Percentiles rank a stretch among this genome's conserved stretches.
Evolutionary conservation across 1,139 yeast genomes (phyloP).

Genomic region (Pichia cactophila): DNA sequence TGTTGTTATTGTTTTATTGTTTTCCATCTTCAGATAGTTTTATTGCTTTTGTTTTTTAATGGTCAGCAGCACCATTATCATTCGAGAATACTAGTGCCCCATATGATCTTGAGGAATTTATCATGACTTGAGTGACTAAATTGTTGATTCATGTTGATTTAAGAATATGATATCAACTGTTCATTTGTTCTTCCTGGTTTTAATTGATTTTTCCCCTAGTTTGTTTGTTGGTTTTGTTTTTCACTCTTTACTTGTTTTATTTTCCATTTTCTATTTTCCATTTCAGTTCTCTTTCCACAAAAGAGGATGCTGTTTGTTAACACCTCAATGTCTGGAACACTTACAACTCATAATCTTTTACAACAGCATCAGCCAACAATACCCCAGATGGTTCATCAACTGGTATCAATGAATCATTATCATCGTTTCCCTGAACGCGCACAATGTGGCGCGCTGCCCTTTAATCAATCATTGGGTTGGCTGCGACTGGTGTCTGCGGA

Average conservation of each 20-base stretch:
- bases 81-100: slow-evolving; percentile 24
- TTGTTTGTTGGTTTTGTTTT: background rate
- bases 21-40: background rate
- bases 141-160: background rate
- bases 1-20: background rate
- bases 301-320: slow-evolving; percentile 5
- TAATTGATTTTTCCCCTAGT: background rate
- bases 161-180: background rate
- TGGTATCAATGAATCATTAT: background rate
- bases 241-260: slow-evolving; percentile 1
- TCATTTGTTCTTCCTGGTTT: slow-evolving; percentile 1
- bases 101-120: slow-evolving; percentile 28
- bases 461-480: slow-evolving; percentile 1
- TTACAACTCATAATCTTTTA: background rate
- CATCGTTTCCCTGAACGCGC: slow-evolving; percentile 12
- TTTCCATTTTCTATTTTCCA: background rate
- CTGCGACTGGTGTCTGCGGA: slow-evolving; percentile 29
- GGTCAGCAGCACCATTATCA: slow-evolving; percentile 34
- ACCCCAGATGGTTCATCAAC: background rate
- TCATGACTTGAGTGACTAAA: slow-evolving; percentile 9
- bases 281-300: slow-evolving; percentile 4
- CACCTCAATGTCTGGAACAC: background rate
- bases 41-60: slow-evolving; percentile 3
- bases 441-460: slow-evolving; percentile 29
- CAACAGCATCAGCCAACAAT: background rate